A percentile compares a stretch with the other conserved stretches of the same genome.
Conservation (phyloP, 495 filamentous ascomycete species). For the Cetradonia linearis region DNA sequence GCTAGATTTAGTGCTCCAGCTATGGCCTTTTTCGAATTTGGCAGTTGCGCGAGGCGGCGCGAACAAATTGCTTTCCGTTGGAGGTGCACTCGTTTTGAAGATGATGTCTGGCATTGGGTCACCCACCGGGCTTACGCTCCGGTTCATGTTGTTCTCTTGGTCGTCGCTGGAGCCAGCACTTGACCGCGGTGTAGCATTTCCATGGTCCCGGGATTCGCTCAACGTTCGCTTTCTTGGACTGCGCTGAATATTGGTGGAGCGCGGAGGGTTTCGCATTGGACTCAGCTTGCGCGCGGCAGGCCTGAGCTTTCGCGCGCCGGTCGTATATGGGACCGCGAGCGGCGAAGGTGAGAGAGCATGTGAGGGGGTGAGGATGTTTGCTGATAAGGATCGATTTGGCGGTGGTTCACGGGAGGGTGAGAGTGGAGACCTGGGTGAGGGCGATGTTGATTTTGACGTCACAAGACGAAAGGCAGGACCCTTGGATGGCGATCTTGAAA, state of each 20-base stretch:
- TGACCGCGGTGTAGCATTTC: conserved; percentile 49
- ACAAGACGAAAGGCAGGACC: conserved; percentile 54
- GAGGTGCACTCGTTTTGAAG: conserved; percentile 13
- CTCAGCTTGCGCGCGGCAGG: conserved; percentile 39
- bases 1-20: conserved; percentile 54
- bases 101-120: conserved; percentile 20
- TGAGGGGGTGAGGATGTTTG: conserved; percentile 24
- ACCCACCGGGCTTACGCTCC: conserved; percentile 28
- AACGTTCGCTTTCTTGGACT: conserved; percentile 70
- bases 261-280: conserved; percentile 39
- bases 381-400: conserved; percentile 35
- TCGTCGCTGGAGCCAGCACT: conserved; percentile 28
- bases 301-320: conserved; percentile 40
- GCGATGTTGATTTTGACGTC: conserved; percentile 45
- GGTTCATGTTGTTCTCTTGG: conserved; percentile 20
- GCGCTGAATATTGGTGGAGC: conserved; percentile 50
- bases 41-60: conserved; percentile 39
- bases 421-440: conserved; percentile 43
- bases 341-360: conserved; percentile 33
- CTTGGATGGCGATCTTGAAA: conserved; percentile 82
- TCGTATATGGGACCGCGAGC: conserved; percentile 43
- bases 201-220: conserved; percentile 56
- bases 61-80: conserved; percentile 29
- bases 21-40: conserved; percentile 30
- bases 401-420: conserved; percentile 40